These are phyloP conservation scores for Cladosporium sp. DNA, from an alignment of 2,329 filamentous ascomycete genomes.

Conservation along the genomic window DNA sequence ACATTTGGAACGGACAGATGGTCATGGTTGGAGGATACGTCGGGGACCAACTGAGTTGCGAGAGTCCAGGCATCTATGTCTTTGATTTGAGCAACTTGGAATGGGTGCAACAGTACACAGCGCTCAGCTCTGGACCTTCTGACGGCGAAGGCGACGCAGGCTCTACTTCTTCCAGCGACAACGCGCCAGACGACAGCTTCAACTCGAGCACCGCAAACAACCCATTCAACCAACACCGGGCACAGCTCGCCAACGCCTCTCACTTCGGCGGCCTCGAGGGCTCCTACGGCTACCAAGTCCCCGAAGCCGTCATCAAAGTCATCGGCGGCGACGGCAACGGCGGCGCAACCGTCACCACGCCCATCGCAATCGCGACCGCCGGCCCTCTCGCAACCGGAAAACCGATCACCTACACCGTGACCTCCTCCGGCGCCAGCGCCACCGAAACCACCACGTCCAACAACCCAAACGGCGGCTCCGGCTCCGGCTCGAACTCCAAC, in stretches of 20 bases:
- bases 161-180: constrained; percentile 7
- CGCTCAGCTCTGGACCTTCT: constrained; percentile 49
- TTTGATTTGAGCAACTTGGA: constrained; percentile 65
- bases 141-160: constrained; percentile 17
- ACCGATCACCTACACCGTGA: constrained; percentile 63
- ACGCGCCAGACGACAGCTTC: constrained; percentile 15
- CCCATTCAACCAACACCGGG: constrained; percentile 46
- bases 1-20: constrained; percentile 76
- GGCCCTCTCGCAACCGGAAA: constrained; percentile 67
- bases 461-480: constrained; percentile 32
- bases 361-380: constrained; percentile 55
- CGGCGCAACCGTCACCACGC: constrained; percentile 62
- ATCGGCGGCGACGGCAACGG: constrained; percentile 64
- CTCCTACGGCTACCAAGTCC: constrained; percentile 63
- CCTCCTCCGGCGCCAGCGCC: constrained; percentile 42
- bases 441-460: constrained; percentile 34
- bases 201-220: constrained; percentile 28
- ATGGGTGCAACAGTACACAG: constrained; percentile 68
- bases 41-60: constrained; percentile 55
- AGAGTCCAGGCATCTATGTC: constrained; percentile 64
- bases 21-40: constrained; percentile 68
- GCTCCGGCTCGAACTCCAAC: constrained; percentile 32
- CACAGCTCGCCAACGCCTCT: constrained; percentile 39
- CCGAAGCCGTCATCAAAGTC: constrained; percentile 53
- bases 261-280: constrained; percentile 53